Evolutionary conservation across 495 filamentous ascomycete species (phyloP).

Genomic region (Astrothelium subdiscretum): DNA sequence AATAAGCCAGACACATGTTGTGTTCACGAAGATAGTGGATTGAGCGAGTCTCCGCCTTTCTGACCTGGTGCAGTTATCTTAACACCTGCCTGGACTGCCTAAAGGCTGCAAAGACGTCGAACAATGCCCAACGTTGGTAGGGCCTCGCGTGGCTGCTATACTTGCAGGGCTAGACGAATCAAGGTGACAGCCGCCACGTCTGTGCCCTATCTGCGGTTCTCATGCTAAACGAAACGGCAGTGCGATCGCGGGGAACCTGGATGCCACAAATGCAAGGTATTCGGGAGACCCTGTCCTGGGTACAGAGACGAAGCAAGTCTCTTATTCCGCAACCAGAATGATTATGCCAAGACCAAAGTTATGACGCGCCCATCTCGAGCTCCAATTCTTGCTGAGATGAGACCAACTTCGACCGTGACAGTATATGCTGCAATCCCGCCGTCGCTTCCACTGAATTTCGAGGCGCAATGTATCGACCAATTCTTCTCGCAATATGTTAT

Average conservation of each 20-base stretch:
- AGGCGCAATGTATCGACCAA: neutral
- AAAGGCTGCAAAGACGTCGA: too few relatives aligned
- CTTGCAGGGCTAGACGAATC: neutral
- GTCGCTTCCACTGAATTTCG: neutral
- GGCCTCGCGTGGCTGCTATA: neutral
- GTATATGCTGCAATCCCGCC: neutral
- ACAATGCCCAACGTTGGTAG: neutral
- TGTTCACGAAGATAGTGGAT: too few relatives aligned
- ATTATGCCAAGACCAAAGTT: neutral
- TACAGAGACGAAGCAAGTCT: neutral
- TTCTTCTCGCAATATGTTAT: constrained; percentile 1
- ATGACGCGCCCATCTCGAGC: neutral
- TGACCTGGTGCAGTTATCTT: too few relatives aligned
- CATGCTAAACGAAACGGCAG: neutral
- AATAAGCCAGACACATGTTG: too few relatives aligned
- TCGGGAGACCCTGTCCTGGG: neutral
- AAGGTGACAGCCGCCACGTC: neutral
- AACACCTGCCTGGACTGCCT: too few relatives aligned
- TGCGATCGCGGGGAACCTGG: neutral
- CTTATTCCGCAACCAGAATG: neutral
- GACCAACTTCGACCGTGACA: neutral
- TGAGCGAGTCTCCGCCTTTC: too few relatives aligned
- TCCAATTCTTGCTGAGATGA: neutral
- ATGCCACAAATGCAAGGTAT: neutral
- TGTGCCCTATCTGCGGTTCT: neutral